A percentile compares a stretch with the other conserved stretches of the same genome.
phyloP scores from a whole-genome alignment of 192 early-diverging fungal genomes.

The Backusella parvicylindrica region DNA sequence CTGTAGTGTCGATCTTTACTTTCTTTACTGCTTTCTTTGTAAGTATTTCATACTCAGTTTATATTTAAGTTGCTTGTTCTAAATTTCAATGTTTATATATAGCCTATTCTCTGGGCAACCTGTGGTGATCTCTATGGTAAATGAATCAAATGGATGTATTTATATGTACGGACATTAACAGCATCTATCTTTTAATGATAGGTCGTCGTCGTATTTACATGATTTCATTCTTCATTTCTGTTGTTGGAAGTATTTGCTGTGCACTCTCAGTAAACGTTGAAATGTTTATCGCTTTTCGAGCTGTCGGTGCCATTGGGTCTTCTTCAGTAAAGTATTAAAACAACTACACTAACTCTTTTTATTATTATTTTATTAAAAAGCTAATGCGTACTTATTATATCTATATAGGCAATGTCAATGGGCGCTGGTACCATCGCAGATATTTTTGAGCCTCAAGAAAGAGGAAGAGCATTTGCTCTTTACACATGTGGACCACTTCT shows the following conservation, averaged over 20 bases:
- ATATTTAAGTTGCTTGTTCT: neutral
- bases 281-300: constrained; percentile 29
- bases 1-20: constrained; percentile 29
- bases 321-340: constrained; percentile 15
- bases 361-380: too few relatives aligned
- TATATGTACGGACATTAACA: neutral
- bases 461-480: constrained; percentile 32
- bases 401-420: constrained; percentile 25
- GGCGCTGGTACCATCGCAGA: constrained; percentile 38
- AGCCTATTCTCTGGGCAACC: constrained; percentile 28
- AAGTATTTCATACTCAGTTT: neutral
- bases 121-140: constrained; percentile 24
- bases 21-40: constrained; percentile 31
- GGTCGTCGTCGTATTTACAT: constrained; percentile 33
- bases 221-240: constrained; percentile 23
- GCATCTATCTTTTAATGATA: neutral
- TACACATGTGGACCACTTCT: constrained; percentile 24
- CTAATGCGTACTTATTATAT: neutral
- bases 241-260: constrained; percentile 22
- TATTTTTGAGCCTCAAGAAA: constrained; percentile 26
- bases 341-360: too few relatives aligned
- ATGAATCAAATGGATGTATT: neutral
- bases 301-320: constrained; percentile 22
- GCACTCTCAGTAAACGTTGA: constrained; percentile 23
- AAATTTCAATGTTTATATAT: neutral